Evolutionary conservation across 1,284 basidiomycete genomes (phyloP).

Genomic region (Ceratobasidium sp.): DNA sequence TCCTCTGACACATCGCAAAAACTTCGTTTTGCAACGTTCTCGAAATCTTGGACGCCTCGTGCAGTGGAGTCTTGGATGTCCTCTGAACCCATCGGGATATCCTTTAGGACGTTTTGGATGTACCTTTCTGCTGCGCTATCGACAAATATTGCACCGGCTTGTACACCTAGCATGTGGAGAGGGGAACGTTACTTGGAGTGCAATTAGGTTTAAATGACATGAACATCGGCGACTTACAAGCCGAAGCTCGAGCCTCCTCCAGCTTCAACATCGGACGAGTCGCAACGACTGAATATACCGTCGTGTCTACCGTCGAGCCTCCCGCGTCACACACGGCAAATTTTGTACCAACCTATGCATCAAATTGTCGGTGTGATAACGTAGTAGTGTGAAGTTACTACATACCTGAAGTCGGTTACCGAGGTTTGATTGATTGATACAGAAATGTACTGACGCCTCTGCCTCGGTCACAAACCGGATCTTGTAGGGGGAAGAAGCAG

Average conservation of each 20-base stretch:
- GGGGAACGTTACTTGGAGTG: too few relatives aligned
- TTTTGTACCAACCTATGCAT: background rate
- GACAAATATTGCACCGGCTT: slow-evolving; percentile 15
- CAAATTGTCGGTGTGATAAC: background rate
- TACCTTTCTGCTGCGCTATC: background rate
- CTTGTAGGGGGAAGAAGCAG: background rate
- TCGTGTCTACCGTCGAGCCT: slow-evolving; percentile 19
- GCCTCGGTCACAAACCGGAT: slow-evolving; percentile 10
- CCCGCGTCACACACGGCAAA: slow-evolving; percentile 30
- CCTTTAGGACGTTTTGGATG: background rate
- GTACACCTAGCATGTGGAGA: background rate
- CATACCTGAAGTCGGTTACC: background rate
- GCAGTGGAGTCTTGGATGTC: background rate
- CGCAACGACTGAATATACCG: background rate
- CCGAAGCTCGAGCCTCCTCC: slow-evolving; percentile 6
- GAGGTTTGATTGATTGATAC: slow-evolving; percentile 5
- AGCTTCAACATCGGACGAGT: background rate
- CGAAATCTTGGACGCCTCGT: slow-evolving; percentile 34
- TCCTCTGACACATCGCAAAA: slow-evolving; percentile 13
- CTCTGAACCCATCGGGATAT: background rate
- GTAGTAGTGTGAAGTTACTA: background rate
- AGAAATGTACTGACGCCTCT: slow-evolving; percentile 27
- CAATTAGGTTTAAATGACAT: background rate
- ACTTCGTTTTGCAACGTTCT: background rate
- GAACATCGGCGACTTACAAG: slow-evolving; percentile 1